Evolutionary conservation across 257 asterid genomes (phyloP).

Genomic region (Handroanthus guayacan): DNA sequence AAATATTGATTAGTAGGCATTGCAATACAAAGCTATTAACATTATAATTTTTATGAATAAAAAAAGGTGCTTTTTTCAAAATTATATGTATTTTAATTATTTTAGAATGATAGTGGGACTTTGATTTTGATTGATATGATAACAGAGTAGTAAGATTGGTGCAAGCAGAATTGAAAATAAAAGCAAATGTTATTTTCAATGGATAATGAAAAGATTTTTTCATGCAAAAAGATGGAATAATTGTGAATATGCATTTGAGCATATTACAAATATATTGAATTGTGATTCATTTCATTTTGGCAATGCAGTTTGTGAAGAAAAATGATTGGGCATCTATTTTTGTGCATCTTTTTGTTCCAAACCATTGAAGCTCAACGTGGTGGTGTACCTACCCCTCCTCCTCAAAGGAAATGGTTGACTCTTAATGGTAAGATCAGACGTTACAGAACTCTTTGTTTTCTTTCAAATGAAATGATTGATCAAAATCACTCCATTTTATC

Average conservation of each 20-base stretch:
- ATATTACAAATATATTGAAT: not conserved
- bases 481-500: not conserved
- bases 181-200: too few species aligned
- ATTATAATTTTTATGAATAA: too few species aligned
- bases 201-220: too few species aligned
- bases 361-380: slow-evolving; percentile 50
- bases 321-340: slow-evolving; percentile 61
- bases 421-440: slow-evolving; percentile 56
- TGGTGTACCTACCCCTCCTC: slow-evolving; percentile 35
- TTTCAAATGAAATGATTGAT: too few species aligned
- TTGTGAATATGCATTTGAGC: not conserved
- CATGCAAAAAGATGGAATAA: not conserved
- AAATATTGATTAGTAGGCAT: too few species aligned
- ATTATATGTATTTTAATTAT: too few species aligned
- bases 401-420: slow-evolving; percentile 72
- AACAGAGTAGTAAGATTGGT: too few species aligned
- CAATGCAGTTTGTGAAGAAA: slow-evolving; percentile 60
- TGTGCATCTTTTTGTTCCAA: slow-evolving; percentile 60
- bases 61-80: too few species aligned
- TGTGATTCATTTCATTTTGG: not conserved
- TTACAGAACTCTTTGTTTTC: not conserved
- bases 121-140: too few species aligned
- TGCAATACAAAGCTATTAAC: too few species aligned
- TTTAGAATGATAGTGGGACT: too few species aligned
- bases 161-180: too few species aligned